Percentiles rank a stretch among this genome's conserved stretches.
These are phyloP conservation scores for Echinochloa phyllopogon DNA, from an alignment of 176 grass and related monocot species.

Conservation along the genomic window DNA sequence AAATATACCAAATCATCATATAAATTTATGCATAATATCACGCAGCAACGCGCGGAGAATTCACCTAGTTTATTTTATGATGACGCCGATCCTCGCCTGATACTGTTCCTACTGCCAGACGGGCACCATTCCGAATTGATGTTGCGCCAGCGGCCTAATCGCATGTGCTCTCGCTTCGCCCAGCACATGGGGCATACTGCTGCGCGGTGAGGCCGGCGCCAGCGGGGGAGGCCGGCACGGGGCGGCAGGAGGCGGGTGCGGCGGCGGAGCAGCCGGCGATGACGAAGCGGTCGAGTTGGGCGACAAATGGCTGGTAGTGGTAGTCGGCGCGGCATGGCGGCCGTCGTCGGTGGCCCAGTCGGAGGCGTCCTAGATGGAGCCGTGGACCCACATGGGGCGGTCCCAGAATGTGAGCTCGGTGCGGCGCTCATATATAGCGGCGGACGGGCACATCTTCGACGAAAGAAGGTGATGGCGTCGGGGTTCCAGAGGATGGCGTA, in stretches of 20 bases:
- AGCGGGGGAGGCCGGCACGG: slow-evolving; percentile 39
- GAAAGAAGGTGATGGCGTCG: slow-evolving; percentile 71
- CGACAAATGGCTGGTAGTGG: slow-evolving; percentile 76
- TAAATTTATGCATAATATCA: too few species aligned
- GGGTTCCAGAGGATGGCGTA: slow-evolving; percentile 79
- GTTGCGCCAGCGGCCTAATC: too few species aligned
- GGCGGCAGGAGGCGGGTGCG: slow-evolving; percentile 36
- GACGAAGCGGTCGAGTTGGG: slow-evolving; percentile 42
- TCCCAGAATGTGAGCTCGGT: slow-evolving; percentile 63
- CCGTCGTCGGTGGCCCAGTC: slow-evolving; percentile 84
- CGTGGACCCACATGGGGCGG: slow-evolving; percentile 76
- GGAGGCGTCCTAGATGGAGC: slow-evolving; percentile 87
- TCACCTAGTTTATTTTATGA: too few species aligned
- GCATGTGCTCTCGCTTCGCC: slow-evolving; percentile 71
- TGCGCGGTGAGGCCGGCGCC: slow-evolving; percentile 54
- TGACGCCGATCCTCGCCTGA: too few species aligned
- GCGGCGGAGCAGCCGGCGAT: slow-evolving; percentile 39
- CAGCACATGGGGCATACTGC: slow-evolving; percentile 60
- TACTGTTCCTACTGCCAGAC: too few species aligned
- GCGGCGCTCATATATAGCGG: slow-evolving; percentile 63
- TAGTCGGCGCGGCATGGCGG: slow-evolving; percentile 72
- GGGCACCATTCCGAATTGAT: too few species aligned
- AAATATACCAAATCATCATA: too few species aligned
- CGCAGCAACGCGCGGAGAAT: too few species aligned
- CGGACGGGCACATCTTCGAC: slow-evolving; percentile 79